phyloP scores from a whole-genome alignment of 306 rosid species.

The Biancaea sappan region DNA sequence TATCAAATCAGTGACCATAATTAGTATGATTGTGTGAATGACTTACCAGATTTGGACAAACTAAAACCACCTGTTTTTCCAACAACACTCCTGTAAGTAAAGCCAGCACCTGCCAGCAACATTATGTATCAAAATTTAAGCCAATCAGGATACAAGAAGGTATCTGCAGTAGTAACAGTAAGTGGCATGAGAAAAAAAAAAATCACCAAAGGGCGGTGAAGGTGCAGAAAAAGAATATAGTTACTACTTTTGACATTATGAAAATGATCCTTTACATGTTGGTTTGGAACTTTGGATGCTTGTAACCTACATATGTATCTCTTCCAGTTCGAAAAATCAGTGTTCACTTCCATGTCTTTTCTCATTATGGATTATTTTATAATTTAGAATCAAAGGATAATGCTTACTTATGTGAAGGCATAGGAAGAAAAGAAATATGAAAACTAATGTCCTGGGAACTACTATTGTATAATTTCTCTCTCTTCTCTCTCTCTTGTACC shows the following conservation, averaged over 20 bases:
- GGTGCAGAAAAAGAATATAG: neutral
- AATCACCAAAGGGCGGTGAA: neutral
- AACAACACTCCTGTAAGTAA: conserved; percentile 73
- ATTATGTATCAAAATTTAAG: conserved; percentile 29
- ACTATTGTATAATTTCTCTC: neutral
- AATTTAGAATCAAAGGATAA: neutral
- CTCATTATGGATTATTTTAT: neutral
- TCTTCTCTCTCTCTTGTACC: no score
- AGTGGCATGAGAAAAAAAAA: neutral
- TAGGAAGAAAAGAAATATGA: neutral
- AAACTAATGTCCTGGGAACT: neutral
- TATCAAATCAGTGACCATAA: conserved; percentile 24
- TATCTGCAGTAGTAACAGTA: conserved; percentile 17
- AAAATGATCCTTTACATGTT: conserved; percentile 1
- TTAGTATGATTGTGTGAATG: conserved; percentile 18
- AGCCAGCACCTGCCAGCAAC: conserved; percentile 69
- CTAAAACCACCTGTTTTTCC: conserved; percentile 84
- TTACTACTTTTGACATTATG: neutral
- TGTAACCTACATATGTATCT: neutral
- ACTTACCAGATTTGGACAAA: conserved; percentile 83
- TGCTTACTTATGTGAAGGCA: neutral
- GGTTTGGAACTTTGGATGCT: neutral
- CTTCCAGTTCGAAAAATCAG: neutral
- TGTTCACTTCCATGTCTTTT: neutral
- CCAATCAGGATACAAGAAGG: neutral